Evolutionary conservation across 257 asterid species (phyloP).

Genomic region (Verbena officinalis): DNA sequence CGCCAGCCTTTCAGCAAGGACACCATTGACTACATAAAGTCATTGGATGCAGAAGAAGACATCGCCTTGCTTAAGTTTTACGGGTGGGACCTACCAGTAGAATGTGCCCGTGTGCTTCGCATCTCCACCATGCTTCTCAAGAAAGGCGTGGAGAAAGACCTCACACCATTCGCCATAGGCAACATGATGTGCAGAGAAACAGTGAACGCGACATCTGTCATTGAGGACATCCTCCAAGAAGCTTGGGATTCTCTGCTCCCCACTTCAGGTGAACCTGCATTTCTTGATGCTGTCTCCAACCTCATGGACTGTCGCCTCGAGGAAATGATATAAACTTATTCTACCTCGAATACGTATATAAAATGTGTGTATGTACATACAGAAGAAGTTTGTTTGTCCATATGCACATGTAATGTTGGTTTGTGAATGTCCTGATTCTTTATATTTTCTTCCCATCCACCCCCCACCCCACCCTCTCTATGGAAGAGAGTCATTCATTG

Average conservation of each 20-base stretch:
- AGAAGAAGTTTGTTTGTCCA: slow-evolving; percentile 24
- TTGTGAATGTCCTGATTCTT: neutral
- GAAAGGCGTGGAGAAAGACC: slow-evolving; percentile 76
- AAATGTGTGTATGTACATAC: slow-evolving; percentile 32
- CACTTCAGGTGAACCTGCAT: slow-evolving; percentile 62
- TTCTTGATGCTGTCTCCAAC: slow-evolving; percentile 69
- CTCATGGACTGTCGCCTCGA: slow-evolving; percentile 65
- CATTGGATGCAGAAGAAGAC: slow-evolving; percentile 74
- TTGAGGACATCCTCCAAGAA: slow-evolving; percentile 77
- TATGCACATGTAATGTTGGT: slow-evolving; percentile 28
- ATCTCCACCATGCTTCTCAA: slow-evolving; percentile 92
- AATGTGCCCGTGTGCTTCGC: slow-evolving; percentile 72
- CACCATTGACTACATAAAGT: slow-evolving; percentile 60
- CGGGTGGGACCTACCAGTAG: slow-evolving; percentile 76
- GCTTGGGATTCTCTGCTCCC: slow-evolving; percentile 73
- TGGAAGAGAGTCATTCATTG: neutral
- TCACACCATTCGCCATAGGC: slow-evolving; percentile 75
- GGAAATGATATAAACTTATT: slow-evolving; percentile 34
- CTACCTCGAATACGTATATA: slow-evolving; percentile 25
- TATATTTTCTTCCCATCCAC: too few species aligned
- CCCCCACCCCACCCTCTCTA: too few species aligned
- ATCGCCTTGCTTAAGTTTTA: slow-evolving; percentile 71
- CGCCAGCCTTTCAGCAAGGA: slow-evolving; percentile 64
- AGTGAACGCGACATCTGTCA: slow-evolving; percentile 56
- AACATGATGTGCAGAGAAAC: slow-evolving; percentile 80